phyloP scores from a whole-genome alignment of 208 protist genomes.

The Acanthamoeba sp. region DNA sequence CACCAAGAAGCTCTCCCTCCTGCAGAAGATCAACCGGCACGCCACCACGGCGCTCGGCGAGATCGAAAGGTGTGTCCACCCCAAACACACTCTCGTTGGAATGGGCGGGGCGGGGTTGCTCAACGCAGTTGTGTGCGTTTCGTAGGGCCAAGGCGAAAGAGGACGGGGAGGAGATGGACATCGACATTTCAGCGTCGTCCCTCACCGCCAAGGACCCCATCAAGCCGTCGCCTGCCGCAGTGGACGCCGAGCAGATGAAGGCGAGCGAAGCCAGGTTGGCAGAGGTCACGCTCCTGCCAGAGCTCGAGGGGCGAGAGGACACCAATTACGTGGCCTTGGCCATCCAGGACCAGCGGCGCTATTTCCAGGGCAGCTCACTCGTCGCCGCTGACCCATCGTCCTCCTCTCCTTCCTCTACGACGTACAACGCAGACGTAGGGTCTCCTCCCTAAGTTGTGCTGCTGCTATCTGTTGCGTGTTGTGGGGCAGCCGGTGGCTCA shows the following conservation, averaged over 20 bases:
- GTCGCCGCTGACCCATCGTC: not conserved
- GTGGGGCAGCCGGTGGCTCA: too few species aligned
- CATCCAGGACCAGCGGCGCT: constrained; percentile 25
- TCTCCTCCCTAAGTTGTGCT: too few species aligned
- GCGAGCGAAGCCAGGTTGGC: not conserved
- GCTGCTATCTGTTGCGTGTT: too few species aligned
- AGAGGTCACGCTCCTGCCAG: not conserved
- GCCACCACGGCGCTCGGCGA: not conserved
- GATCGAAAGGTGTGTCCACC: not conserved
- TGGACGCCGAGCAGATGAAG: not conserved
- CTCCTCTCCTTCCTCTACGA: too few species aligned
- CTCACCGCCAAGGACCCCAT: not conserved
- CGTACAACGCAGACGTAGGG: too few species aligned
- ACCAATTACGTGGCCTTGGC: not conserved
- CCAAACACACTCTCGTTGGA: not conserved
- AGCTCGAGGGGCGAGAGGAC: not conserved
- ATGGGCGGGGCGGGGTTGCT: too few species aligned
- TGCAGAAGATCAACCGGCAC: constrained; percentile 37
- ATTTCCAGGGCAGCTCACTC: not conserved
- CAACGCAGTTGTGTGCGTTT: too few species aligned
- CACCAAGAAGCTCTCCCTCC: not conserved
- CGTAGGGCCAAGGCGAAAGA: too few species aligned
- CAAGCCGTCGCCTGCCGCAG: not conserved
- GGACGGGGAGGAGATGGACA: not conserved
- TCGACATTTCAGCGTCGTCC: not conserved